These are phyloP conservation scores for Russula brevipes DNA, from an alignment of 768 basidiomycete species.

Conservation along the genomic window DNA sequence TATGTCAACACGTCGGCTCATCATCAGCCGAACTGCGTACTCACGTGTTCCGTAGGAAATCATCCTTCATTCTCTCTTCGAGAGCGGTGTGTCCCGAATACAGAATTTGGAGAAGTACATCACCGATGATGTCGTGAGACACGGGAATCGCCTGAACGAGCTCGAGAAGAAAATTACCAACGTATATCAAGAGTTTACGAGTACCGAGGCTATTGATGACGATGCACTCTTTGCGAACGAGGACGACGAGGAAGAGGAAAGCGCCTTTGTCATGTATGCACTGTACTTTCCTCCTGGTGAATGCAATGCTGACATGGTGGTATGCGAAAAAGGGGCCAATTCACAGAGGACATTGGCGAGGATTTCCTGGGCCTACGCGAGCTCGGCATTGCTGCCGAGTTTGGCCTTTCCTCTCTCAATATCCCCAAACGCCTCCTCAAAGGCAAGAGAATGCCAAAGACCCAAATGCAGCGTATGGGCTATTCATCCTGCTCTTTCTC, in stretches of 20 bases:
- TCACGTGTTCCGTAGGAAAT: conserved; percentile 65
- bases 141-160: conserved; percentile 70
- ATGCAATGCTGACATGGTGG: conserved; percentile 7
- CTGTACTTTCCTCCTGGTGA: background rate
- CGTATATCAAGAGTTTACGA: conserved; percentile 66
- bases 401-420: conserved; percentile 69
- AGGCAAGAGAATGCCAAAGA: conserved; percentile 39
- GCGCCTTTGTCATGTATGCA: conserved; percentile 59
- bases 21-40: background rate
- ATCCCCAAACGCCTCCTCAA: conserved; percentile 77
- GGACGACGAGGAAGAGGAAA: conserved; percentile 59
- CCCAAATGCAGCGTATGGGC: conserved; percentile 45
- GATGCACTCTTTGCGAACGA: conserved; percentile 52
- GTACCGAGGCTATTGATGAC: conserved; percentile 50
- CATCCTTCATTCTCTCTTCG: conserved; percentile 83
- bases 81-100: conserved; percentile 75
- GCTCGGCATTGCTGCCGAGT: conserved; percentile 81
- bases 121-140: conserved; percentile 80
- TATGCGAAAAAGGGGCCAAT: conserved; percentile 57
- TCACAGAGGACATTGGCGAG: conserved; percentile 82
- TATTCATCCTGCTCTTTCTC: background rate
- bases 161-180: conserved; percentile 82
- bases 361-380: conserved; percentile 90
- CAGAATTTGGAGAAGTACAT: conserved; percentile 83
- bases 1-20: conserved; percentile 33